Evolutionary conservation across 352 stramenopile species (phyloP).

Genomic region (Pythium aristosporum): DNA sequence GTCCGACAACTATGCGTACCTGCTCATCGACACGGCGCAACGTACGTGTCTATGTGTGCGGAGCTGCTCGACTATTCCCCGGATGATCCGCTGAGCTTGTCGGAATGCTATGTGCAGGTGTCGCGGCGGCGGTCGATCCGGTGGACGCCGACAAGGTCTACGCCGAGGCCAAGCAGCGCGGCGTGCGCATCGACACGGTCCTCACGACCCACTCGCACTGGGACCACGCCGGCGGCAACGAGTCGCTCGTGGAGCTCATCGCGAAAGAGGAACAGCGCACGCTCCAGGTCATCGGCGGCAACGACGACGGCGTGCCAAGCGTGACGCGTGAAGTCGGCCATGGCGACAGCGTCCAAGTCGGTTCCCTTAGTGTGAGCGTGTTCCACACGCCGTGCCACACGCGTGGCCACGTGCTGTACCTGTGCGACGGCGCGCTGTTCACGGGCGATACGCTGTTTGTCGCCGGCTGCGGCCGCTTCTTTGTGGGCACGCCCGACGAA

Average conservation of each 20-base stretch:
- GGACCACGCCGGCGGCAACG: slow-evolving; percentile 90
- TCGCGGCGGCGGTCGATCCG: slow-evolving; percentile 84
- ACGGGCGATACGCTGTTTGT: slow-evolving; percentile 92
- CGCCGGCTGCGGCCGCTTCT: slow-evolving; percentile 89
- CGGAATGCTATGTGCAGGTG: slow-evolving; percentile 24
- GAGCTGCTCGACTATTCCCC: neutral
- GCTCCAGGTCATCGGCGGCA: slow-evolving; percentile 72
- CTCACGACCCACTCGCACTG: slow-evolving; percentile 92
- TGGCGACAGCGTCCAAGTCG: slow-evolving; percentile 72
- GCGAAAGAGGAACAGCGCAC: slow-evolving; percentile 29
- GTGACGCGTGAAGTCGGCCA: slow-evolving; percentile 58
- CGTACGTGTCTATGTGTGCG: slow-evolving; percentile 26
- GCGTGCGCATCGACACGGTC: slow-evolving; percentile 79
- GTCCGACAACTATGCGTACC: slow-evolving; percentile 92
- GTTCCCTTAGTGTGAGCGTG: slow-evolving; percentile 46
- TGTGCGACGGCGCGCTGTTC: slow-evolving; percentile 78
- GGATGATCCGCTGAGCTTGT: neutral
- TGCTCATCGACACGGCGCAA: slow-evolving; percentile 63
- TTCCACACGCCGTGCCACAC: slow-evolving; percentile 92
- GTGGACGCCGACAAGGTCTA: slow-evolving; percentile 85
- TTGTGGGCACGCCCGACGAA: slow-evolving; percentile 67
- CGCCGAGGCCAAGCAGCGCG: slow-evolving; percentile 47
- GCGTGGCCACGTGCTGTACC: slow-evolving; percentile 83
- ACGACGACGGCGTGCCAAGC: slow-evolving; percentile 61
- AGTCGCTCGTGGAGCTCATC: slow-evolving; percentile 56